These are phyloP conservation scores for Fusarium armeniacum DNA, from an alignment of 2,329 filamentous ascomycete species.

Conservation along the genomic window DNA sequence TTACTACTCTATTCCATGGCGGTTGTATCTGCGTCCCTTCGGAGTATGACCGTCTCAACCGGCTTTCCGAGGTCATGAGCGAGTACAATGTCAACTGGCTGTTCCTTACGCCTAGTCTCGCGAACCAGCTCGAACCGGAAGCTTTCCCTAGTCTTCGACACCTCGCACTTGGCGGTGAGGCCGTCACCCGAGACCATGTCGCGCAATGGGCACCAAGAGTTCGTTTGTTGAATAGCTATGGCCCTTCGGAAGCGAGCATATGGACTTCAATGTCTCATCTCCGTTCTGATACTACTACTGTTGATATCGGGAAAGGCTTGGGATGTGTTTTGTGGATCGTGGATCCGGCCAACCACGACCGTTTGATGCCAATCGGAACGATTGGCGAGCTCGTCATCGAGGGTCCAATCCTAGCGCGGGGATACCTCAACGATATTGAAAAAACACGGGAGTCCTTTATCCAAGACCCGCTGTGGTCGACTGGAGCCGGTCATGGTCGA, in stretches of 20 bases:
- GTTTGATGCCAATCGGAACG: conserved; percentile 4
- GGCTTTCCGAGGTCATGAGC: conserved; percentile 45
- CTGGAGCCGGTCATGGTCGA: conserved; percentile 30
- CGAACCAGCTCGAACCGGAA: conserved; percentile 6
- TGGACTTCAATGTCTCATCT: conserved; percentile 11
- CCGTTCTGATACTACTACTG: conserved; percentile 1
- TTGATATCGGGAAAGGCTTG: conserved; percentile 10
- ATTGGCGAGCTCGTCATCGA: conserved; percentile 6
- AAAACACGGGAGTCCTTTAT: conserved; percentile 16
- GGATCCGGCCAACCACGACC: conserved; percentile 5
- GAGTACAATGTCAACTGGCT: conserved; percentile 35
- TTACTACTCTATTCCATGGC: conserved; percentile 11
- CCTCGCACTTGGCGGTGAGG: conserved; percentile 11
- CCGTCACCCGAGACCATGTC: conserved; percentile 9
- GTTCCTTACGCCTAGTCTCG: conserved; percentile 34
- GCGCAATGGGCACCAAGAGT: conserved; percentile 7
- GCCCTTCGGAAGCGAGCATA: conserved; percentile 15
- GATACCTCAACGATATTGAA: conserved; percentile 7
- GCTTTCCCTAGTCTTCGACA: conserved; percentile 6
- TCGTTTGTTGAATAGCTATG: conserved; percentile 12
- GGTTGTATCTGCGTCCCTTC: conserved; percentile 13
- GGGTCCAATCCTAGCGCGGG: neutral
- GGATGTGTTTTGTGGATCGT: conserved; percentile 10
- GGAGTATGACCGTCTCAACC: conserved; percentile 54
- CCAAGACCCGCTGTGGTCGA: conserved; percentile 5